Conservation (phyloP, 2,329 filamentous ascomycete species). For the Phialophora verrucosa region DNA sequence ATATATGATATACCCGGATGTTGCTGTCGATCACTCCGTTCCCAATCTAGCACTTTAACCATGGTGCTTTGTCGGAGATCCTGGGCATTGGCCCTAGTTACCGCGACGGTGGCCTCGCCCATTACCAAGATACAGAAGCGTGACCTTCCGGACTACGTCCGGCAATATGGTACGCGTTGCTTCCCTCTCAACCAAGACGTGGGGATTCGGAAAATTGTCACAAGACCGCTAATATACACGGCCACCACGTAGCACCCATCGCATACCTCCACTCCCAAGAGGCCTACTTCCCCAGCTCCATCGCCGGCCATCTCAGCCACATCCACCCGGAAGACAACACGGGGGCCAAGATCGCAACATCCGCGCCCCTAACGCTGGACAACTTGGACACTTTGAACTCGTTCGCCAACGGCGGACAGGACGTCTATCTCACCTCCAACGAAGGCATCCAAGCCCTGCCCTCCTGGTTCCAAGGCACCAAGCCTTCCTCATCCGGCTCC, state of each 20-base stretch:
- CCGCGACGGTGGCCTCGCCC: not conserved
- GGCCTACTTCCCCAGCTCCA: constrained; percentile 57
- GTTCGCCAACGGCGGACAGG: constrained; percentile 51
- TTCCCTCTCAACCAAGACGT: not conserved
- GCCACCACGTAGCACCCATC: constrained; percentile 51
- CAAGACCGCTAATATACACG: not conserved
- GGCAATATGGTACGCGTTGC: constrained; percentile 27
- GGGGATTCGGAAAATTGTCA: not conserved
- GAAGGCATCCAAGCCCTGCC: constrained; percentile 56
- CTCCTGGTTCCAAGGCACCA: constrained; percentile 59
- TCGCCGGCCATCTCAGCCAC: constrained; percentile 54
- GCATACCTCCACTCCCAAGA: constrained; percentile 59
- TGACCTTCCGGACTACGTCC: constrained; percentile 31
- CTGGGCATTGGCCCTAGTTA: not conserved
- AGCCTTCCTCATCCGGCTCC: constrained; percentile 58
- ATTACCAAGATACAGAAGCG: constrained; percentile 21
- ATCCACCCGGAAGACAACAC: constrained; percentile 53
- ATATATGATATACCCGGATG: not conserved
- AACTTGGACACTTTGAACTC: constrained; percentile 57
- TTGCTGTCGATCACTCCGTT: not conserved
- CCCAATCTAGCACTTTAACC: not conserved
- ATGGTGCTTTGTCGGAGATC: not conserved
- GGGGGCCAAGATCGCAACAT: constrained; percentile 47
- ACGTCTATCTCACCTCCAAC: constrained; percentile 57
- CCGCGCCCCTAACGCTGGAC: constrained; percentile 52